phyloP scores from a whole-genome alignment of 176 grass and related monocot genomes.

The Carex cristatella region DNA sequence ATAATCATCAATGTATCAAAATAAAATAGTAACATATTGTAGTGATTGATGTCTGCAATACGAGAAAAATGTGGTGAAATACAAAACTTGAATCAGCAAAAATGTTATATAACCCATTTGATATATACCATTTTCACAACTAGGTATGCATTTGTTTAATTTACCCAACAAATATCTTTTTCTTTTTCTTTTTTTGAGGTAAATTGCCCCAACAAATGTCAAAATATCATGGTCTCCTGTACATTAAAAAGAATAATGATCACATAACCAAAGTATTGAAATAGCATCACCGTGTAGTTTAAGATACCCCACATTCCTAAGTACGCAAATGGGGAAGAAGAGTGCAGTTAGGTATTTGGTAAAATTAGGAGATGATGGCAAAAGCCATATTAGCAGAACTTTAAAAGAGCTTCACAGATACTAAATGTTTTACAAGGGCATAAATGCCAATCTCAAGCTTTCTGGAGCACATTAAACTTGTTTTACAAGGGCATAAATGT shows the following conservation, averaged over 20 bases:
- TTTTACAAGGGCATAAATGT: constrained; percentile 12
- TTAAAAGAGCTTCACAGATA: constrained; percentile 1
- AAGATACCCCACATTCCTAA: not conserved
- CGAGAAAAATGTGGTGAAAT: not conserved
- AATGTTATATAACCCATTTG: not conserved
- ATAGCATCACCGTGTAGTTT: not conserved
- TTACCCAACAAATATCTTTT: not conserved
- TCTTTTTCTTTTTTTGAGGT: too few relatives aligned
- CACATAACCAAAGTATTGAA: not conserved
- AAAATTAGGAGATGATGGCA: not conserved
- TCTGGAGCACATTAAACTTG: not conserved
- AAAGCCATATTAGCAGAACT: not conserved
- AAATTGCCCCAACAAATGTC: not conserved
- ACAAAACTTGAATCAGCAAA: not conserved
- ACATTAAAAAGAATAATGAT: not conserved
- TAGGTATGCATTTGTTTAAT: constrained; percentile 11
- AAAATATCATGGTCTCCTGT: not conserved
- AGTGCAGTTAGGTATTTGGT: not conserved
- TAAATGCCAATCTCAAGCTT: not conserved
- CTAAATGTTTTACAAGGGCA: not conserved
- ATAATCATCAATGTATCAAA: not conserved
- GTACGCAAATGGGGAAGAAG: not conserved
- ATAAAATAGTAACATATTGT: constrained; percentile 12
- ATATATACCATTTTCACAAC: not conserved
- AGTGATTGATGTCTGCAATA: not conserved